Evolutionary conservation across 108 stramenopile species (phyloP).

Genomic region (Discostella stelligeroides): DNA sequence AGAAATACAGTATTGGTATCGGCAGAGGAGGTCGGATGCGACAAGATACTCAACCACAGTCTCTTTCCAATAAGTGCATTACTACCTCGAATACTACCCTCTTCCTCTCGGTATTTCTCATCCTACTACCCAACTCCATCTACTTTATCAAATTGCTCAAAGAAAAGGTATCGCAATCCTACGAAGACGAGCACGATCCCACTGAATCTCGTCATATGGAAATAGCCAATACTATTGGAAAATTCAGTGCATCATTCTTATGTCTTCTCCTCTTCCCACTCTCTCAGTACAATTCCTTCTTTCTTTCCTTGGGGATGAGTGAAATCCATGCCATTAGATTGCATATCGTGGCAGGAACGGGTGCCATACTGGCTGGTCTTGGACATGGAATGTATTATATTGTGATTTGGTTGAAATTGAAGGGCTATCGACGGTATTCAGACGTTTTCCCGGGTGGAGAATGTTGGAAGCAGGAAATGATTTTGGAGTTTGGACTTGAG

Average conservation of each 20-base stretch:
- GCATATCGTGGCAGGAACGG: slow-evolving; percentile 24
- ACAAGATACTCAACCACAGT: too few species aligned
- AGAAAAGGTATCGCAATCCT: too few species aligned
- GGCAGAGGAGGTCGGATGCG: too few species aligned
- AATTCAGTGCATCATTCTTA: slow-evolving; percentile 7
- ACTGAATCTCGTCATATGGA: slow-evolving; percentile 1
- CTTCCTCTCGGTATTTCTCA: too few species aligned
- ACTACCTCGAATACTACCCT: too few species aligned
- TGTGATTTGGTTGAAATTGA: slow-evolving; percentile 8
- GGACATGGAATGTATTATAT: slow-evolving; percentile 22
- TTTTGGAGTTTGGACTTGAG: background rate
- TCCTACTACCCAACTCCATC: too few species aligned
- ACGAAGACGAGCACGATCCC: background rate
- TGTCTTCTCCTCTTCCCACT: slow-evolving; percentile 23
- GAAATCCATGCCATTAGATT: slow-evolving; percentile 18
- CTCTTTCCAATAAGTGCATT: too few species aligned
- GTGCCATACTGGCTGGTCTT: slow-evolving; percentile 5
- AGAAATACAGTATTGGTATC: too few species aligned
- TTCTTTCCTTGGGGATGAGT: slow-evolving; percentile 11
- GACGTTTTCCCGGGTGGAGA: slow-evolving; percentile 17
- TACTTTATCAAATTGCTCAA: too few species aligned
- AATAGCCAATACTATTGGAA: slow-evolving; percentile 28
- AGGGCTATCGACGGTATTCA: background rate
- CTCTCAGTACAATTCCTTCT: slow-evolving; percentile 3
- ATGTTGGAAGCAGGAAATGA: slow-evolving; percentile 5